phyloP scores from a whole-genome alignment of 768 basidiomycete genomes.

The Rhizopogon rudus region DNA sequence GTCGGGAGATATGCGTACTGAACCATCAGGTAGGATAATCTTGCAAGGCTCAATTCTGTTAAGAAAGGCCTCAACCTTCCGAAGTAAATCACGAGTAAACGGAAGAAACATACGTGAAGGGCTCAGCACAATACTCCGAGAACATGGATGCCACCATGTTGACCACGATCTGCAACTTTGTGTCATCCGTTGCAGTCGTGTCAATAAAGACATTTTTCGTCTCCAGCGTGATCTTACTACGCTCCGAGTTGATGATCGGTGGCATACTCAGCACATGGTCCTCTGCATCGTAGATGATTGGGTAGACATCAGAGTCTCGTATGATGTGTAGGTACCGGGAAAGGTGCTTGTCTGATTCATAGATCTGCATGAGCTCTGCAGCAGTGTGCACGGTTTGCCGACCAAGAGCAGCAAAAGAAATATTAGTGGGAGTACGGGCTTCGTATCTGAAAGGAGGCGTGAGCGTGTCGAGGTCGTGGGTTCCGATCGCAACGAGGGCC shows the following conservation, averaged over 20 bases:
- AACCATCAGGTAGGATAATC: slow-evolving; percentile 75
- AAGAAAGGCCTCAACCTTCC: not conserved
- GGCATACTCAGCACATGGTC: slow-evolving; percentile 94
- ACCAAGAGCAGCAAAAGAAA: slow-evolving; percentile 86
- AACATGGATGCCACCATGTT: slow-evolving; percentile 98
- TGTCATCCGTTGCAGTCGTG: slow-evolving; percentile 93
- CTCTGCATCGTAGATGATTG: slow-evolving; percentile 91
- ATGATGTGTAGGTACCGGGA: slow-evolving; percentile 88
- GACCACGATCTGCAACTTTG: slow-evolving; percentile 92
- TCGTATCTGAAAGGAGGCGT: slow-evolving; percentile 85
- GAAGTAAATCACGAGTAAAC: not conserved
- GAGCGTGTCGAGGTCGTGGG: slow-evolving; percentile 92
- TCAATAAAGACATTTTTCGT: slow-evolving; percentile 96
- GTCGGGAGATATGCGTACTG: slow-evolving; percentile 73
- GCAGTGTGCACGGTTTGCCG: slow-evolving; percentile 79
- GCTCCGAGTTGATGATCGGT: slow-evolving; percentile 96
- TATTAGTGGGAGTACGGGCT: slow-evolving; percentile 75
- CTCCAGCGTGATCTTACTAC: slow-evolving; percentile 93
- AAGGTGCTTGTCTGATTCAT: slow-evolving; percentile 96
- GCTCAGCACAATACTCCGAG: slow-evolving; percentile 89
- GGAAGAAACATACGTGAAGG: slow-evolving; percentile 70
- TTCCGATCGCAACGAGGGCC: slow-evolving; percentile 93
- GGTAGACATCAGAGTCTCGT: slow-evolving; percentile 92
- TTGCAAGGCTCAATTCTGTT: slow-evolving; percentile 90
- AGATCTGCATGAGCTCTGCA: slow-evolving; percentile 87